Evolutionary conservation across 495 filamentous ascomycete species (phyloP).

Genomic region (Lophiostoma macrostomum): DNA sequence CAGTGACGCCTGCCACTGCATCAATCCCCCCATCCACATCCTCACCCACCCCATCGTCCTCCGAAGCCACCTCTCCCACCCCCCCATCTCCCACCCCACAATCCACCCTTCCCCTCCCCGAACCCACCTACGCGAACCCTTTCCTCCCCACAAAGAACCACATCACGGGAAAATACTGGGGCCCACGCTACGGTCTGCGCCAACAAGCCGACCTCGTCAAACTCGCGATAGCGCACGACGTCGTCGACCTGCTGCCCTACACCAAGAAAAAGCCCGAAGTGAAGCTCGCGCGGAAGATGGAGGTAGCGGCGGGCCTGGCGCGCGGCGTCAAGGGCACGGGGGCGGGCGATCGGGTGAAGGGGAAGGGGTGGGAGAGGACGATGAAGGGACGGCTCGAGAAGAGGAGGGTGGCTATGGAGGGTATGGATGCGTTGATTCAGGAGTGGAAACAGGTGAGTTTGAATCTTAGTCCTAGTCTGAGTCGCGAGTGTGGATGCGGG

Average conservation of each 20-base stretch:
- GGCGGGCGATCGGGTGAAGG: slow-evolving; percentile 90
- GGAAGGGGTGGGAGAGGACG: slow-evolving; percentile 86
- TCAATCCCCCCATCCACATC: slow-evolving; percentile 35
- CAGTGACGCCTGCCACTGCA: neutral
- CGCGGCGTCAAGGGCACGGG: slow-evolving; percentile 88
- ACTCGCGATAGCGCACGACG: slow-evolving; percentile 71
- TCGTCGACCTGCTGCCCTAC: slow-evolving; percentile 78
- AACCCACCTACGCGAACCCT: slow-evolving; percentile 59
- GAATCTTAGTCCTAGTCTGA: no score
- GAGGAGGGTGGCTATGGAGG: slow-evolving; percentile 85
- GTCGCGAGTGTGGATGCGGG: no score
- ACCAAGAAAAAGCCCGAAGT: slow-evolving; percentile 72
- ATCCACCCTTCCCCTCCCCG: no score
- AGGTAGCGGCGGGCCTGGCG: slow-evolving; percentile 72
- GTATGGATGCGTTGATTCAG: slow-evolving; percentile 85
- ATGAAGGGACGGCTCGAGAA: slow-evolving; percentile 80
- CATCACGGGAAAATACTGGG: slow-evolving; percentile 70
- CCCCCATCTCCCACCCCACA: no score
- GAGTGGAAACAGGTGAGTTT: slow-evolving; percentile 85
- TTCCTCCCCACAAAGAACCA: slow-evolving; percentile 72
- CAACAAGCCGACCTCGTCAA: slow-evolving; percentile 91
- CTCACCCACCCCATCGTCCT: no score
- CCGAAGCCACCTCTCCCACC: no score
- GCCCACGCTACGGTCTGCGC: slow-evolving; percentile 75
- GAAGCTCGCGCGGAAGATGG: slow-evolving; percentile 60